phyloP scores from a whole-genome alignment of 257 asterid species.

The Nicotiana knightiana region DNA sequence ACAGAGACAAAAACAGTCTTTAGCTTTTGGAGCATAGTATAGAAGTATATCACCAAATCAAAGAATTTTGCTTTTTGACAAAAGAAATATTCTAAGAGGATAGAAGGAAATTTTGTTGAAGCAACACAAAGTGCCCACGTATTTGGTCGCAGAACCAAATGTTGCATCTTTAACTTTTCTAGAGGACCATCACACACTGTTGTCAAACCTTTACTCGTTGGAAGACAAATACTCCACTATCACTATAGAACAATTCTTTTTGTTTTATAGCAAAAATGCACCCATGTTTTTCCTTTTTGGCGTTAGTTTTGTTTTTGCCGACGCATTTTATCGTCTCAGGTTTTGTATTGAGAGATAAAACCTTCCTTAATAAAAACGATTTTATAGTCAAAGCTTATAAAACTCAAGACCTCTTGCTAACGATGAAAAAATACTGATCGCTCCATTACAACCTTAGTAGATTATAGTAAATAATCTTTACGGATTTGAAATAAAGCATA shows the following conservation, averaged over 20 bases:
- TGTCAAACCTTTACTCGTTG: background rate
- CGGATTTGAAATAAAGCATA: too few species aligned
- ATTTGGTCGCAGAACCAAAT: background rate
- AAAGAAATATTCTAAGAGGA: background rate
- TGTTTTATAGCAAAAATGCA: background rate
- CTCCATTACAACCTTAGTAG: too few species aligned
- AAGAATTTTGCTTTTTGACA: background rate
- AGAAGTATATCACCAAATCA: background rate
- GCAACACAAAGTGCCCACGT: background rate
- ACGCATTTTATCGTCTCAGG: too few species aligned
- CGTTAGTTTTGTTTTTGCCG: background rate
- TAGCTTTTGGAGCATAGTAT: background rate
- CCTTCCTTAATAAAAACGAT: accelerated
- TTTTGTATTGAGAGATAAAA: too few species aligned
- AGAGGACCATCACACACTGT: background rate
- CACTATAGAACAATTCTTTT: background rate
- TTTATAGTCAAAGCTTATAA: too few species aligned
- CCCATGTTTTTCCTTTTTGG: background rate
- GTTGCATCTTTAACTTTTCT: background rate
- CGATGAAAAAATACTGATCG: too few species aligned
- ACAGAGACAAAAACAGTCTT: background rate
- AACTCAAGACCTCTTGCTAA: too few species aligned
- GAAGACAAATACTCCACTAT: background rate
- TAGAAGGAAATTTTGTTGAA: background rate
- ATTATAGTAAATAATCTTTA: too few species aligned